These are phyloP conservation scores for Coemansia sp. DNA, from an alignment of 192 early-diverging fungal genomes.

Conservation along the genomic window DNA sequence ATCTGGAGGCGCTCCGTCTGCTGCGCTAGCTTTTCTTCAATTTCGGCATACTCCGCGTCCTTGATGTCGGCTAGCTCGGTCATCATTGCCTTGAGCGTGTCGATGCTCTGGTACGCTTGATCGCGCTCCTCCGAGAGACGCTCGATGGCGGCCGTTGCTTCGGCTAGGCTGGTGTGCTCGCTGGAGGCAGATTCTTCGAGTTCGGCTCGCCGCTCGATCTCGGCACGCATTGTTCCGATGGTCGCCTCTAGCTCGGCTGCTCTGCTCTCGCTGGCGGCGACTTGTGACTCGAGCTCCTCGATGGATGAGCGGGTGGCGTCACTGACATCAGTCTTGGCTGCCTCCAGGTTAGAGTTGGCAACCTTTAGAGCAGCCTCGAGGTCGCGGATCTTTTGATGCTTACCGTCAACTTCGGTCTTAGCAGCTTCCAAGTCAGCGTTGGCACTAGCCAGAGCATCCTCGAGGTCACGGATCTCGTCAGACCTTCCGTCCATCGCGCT, in stretches of 20 bases:
- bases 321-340: conserved; percentile 6
- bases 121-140: conserved; percentile 22
- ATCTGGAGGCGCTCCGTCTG: conserved; percentile 25
- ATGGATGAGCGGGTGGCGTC: conserved; percentile 5
- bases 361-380: conserved; percentile 31
- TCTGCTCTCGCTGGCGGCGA: neutral
- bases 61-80: conserved; percentile 44
- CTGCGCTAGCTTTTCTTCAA: conserved; percentile 22
- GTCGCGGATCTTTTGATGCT: conserved; percentile 16
- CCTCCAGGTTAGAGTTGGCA: conserved; percentile 17
- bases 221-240: neutral
- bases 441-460: conserved; percentile 32
- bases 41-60: conserved; percentile 35
- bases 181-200: neutral
- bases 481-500: conserved; percentile 29
- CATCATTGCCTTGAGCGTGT: conserved; percentile 48
- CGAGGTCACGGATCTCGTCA: conserved; percentile 21
- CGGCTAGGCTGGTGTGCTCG: neutral
- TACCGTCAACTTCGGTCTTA: conserved; percentile 6
- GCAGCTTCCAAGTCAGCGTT: conserved; percentile 11
- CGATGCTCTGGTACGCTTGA: conserved; percentile 13
- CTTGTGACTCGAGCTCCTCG: neutral
- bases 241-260: neutral
- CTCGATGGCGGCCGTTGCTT: neutral
- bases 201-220: neutral